Base-by-base conservation (phyloP, 768 basidiomycete genomes). In the Auriculariales sp. region DNA sequence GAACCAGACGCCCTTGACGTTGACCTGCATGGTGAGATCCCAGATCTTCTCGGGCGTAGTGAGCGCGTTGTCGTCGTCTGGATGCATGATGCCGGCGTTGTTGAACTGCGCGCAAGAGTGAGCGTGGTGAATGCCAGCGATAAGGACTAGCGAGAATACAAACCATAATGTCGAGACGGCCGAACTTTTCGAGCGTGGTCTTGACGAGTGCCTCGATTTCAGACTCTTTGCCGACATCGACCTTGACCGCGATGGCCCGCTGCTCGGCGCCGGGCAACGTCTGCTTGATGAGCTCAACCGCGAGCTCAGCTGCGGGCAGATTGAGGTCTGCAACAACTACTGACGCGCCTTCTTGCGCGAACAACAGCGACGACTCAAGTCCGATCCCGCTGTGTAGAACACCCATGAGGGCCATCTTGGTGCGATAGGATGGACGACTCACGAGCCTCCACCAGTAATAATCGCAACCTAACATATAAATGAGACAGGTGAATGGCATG, bases 1-100 rank as follows among this genome's bases (percentile, higher is more conserved):
- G 82, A 84, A 99, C 95, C 94, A 98, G 52, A 98, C 95, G 47
- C 95, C 95, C 68, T 98, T 99, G 60, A 94, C 78, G 64, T 98
- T 98, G 70, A 97, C 80, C 54, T 82, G 76, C 82, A 87, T 87
- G 2, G 87, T 90, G 51, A 90, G 70, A 61, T 89, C 87, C 94
- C 95, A 99, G 65, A 98, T 90, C 47, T 74, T 77, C 66, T 99
- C 95, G 61, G 94, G 91, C 15, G 95, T 99, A 64, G 90, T 94
- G 59, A 97, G 70, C 11, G 94, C 95, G 61, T 91, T 82, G 61
- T 95, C 94, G 57, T 99, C 94, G 9, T 71, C 78, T 15, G 90
- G 81, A 62, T 97, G 95, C 95, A 99, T 99, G 60, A 99, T 94
- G n/a, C 94, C 93, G 80, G 54, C 46, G 59, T 95, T 95, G 63